Conservation (phyloP, 2,329 filamentous ascomycete species). For the Juglanconis juglandina region DNA sequence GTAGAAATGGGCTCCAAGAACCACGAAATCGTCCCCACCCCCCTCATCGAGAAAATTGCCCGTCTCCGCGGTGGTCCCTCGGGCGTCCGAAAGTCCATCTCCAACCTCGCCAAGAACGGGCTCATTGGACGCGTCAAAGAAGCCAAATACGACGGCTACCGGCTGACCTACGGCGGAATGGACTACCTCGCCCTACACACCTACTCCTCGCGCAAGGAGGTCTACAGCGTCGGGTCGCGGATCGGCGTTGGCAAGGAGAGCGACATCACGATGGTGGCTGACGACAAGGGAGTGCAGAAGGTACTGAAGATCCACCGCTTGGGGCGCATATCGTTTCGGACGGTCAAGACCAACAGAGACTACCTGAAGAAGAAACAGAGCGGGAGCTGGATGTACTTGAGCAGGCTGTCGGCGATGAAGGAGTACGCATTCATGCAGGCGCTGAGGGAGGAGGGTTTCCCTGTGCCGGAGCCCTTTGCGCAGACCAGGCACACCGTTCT, state of each 20-base stretch:
- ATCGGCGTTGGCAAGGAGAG: conserved; percentile 97
- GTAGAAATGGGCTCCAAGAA: conserved; percentile 93
- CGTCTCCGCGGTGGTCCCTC: conserved; percentile 73
- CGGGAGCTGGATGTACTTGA: conserved; percentile 98
- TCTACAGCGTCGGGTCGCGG: conserved; percentile 91
- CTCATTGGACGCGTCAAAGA: conserved; percentile 93
- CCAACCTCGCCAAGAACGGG: conserved; percentile 83
- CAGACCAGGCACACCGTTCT: conserved; percentile 95
- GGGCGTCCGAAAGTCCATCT: conserved; percentile 83
- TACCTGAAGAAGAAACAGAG: conserved; percentile 73
- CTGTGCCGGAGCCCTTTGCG: conserved; percentile 80
- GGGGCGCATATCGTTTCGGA: conserved; percentile 93
- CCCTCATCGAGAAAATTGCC: conserved; percentile 79
- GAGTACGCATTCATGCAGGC: conserved; percentile 94
- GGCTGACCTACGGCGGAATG: conserved; percentile 91
- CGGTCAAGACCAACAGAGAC: conserved; percentile 92
- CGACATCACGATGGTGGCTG: conserved; percentile 91
- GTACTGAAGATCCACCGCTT: conserved; percentile 95
- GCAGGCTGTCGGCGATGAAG: conserved; percentile 84
- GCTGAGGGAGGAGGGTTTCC: conserved; percentile 77
- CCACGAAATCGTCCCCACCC: conserved; percentile 92
- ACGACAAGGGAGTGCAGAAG: conserved; percentile 69
- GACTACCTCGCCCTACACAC: conserved; percentile 96
- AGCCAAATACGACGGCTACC: conserved; percentile 95
- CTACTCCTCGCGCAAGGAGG: conserved; percentile 71